These are phyloP conservation scores for Pseudodiploospora longispora DNA, from an alignment of 2,329 filamentous ascomycete genomes.

Conservation along the genomic window DNA sequence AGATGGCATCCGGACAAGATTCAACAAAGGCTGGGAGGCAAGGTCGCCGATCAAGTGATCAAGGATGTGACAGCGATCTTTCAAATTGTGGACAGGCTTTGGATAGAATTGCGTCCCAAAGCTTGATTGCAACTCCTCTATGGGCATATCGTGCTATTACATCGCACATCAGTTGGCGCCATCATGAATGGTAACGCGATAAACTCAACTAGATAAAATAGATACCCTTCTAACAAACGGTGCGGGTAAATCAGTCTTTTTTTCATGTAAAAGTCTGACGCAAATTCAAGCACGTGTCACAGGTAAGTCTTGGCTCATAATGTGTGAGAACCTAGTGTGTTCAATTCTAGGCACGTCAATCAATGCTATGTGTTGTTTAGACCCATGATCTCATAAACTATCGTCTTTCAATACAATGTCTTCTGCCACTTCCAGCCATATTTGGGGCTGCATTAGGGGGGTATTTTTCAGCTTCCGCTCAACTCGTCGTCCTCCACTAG, in stretches of 20 bases:
- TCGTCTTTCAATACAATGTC: not conserved
- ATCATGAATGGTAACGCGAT: too few species aligned
- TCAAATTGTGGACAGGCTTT: conserved; percentile 78
- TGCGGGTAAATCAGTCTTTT: too few species aligned
- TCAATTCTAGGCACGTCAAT: not conserved
- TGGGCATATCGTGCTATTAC: too few species aligned
- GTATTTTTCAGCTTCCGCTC: not conserved
- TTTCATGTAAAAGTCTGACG: too few species aligned
- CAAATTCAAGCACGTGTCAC: too few species aligned
- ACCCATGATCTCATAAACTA: conserved; percentile 3
- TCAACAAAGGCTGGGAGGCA: conserved; percentile 73
- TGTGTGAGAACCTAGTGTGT: too few species aligned
- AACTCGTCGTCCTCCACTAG: too few species aligned
- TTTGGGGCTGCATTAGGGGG: not conserved
- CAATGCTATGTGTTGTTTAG: conserved; percentile 3
- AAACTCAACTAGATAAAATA: too few species aligned
- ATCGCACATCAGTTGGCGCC: too few species aligned
- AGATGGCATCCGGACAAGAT: conserved; percentile 98
- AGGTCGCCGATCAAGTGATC: conserved; percentile 65
- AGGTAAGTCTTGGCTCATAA: too few species aligned
- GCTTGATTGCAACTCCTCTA: not conserved
- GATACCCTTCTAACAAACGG: too few species aligned
- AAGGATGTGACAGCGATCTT: conserved; percentile 82
- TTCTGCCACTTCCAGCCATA: too few species aligned
- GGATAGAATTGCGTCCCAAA: conserved; percentile 51